phyloP scores from a whole-genome alignment of 768 basidiomycete genomes.

The Fistulinella prunicolor region DNA sequence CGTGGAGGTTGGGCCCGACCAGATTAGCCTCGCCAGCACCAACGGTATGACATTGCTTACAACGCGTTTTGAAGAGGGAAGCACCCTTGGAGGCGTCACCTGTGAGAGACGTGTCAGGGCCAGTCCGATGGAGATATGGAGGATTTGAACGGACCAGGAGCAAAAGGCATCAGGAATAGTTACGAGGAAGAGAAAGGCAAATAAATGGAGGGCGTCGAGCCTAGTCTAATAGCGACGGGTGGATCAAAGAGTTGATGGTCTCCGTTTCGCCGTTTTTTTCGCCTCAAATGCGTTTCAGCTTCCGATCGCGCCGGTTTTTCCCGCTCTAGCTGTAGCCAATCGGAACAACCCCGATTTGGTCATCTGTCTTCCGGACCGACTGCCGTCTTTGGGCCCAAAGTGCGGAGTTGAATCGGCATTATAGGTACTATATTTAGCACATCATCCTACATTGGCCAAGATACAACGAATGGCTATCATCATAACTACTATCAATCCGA shows the following conservation, averaged over 20 bases:
- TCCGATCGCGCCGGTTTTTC: conserved; percentile 32
- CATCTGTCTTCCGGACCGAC: background rate
- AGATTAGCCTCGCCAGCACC: conserved; percentile 75
- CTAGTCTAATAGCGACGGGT: background rate
- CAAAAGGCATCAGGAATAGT: conserved; percentile 39
- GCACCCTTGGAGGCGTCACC: conserved; percentile 93
- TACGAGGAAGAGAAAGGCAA: background rate
- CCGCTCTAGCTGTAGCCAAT: conserved; percentile 26
- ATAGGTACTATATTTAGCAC: background rate
- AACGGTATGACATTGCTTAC: conserved; percentile 91
- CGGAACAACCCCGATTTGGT: conserved; percentile 7
- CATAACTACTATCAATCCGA: conserved; percentile 6
- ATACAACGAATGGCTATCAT: background rate
- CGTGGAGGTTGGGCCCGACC: conserved; percentile 95
- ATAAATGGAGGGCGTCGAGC: conserved; percentile 6
- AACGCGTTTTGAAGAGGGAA: conserved; percentile 93
- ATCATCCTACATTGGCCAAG: background rate
- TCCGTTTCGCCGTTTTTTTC: conserved; percentile 7
- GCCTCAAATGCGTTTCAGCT: conserved; percentile 15
- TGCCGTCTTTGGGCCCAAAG: background rate
- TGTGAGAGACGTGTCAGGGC: conserved; percentile 18
- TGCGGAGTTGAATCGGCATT: background rate
- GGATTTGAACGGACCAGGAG: conserved; percentile 35
- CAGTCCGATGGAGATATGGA: background rate
- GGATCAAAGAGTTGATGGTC: conserved; percentile 4